Conservation (phyloP, 257 asterid species). For the Solanum medicagineum region DNA sequence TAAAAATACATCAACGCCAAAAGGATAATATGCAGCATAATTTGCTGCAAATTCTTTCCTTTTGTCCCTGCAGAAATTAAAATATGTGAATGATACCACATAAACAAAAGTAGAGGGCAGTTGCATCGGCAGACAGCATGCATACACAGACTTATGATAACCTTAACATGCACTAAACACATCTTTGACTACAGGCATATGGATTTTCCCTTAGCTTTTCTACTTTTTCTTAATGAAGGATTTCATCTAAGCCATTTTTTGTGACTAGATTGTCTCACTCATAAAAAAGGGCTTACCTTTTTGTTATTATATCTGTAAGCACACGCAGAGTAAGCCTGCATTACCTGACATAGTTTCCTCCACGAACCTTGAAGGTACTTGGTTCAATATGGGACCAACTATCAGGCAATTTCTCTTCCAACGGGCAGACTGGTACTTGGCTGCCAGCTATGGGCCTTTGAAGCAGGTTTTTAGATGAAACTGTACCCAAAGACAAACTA, state of each 20-base stretch:
- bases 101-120: neutral
- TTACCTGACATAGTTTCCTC: constrained; percentile 67
- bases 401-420: constrained; percentile 71
- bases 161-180: neutral
- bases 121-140: neutral
- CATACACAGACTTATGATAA: neutral
- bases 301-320: neutral
- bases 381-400: constrained; percentile 91
- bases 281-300: neutral
- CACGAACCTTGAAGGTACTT: constrained; percentile 67
- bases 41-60: constrained; percentile 77
- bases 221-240: neutral
- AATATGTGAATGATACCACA: neutral
- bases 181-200: neutral
- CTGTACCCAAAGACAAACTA: constrained; percentile 20
- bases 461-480: constrained; percentile 59
- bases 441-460: constrained; percentile 83
- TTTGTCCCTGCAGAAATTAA: constrained; percentile 54
- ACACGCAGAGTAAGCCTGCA: neutral
- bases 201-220: neutral
- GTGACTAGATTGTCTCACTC: neutral
- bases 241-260: neutral
- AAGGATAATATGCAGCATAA: constrained; percentile 75
- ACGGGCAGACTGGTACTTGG: constrained; percentile 73
- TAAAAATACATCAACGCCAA: constrained; percentile 84